Conservation (phyloP, 192 early-diverging fungal genomes). For the Allomyces macrogynus region DNA sequence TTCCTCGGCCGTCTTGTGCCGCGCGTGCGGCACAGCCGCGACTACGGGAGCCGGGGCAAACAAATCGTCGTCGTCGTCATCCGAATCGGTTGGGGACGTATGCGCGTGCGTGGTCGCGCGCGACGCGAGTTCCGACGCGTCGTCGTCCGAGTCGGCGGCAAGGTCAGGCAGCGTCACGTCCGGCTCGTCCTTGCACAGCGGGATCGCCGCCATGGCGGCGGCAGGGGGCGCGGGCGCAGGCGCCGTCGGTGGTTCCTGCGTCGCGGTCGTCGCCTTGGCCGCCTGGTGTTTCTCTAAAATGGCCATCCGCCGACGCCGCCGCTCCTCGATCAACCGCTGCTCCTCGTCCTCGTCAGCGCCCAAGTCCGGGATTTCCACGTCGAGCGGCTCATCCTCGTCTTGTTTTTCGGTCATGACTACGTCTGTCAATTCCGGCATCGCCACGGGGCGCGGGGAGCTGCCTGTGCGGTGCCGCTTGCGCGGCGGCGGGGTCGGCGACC, state of each 20-base stretch:
- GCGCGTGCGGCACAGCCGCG: slow-evolving; percentile 30
- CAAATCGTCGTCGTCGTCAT: too few relatives aligned
- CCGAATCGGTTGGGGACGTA: too few relatives aligned
- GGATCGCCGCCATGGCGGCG: slow-evolving; percentile 4
- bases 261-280: slow-evolving; percentile 4
- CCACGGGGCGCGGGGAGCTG: too few relatives aligned
- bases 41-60: slow-evolving; percentile 22
- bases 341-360: slow-evolving; percentile 47
- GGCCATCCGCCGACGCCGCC: slow-evolving; percentile 48
- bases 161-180: not conserved
- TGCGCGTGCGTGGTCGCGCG: slow-evolving; percentile 26
- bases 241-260: slow-evolving; percentile 1
- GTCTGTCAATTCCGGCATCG: too few relatives aligned
- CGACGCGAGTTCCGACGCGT: slow-evolving; percentile 62
- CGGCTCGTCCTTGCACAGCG: slow-evolving; percentile 4
- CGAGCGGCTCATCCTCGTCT: too few relatives aligned
- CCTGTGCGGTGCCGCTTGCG: too few relatives aligned
- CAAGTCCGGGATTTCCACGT: not conserved
- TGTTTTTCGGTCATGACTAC: too few relatives aligned
- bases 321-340: slow-evolving; percentile 62
- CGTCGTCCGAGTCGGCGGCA: slow-evolving; percentile 12
- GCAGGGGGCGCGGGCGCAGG: slow-evolving; percentile 1
- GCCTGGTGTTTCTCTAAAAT: slow-evolving; percentile 43
- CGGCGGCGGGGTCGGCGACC: too few relatives aligned
- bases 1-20: slow-evolving; percentile 16